Base-by-base conservation (phyloP, 2,329 filamentous ascomycete genomes). In the Penicillium frequentans region DNA sequence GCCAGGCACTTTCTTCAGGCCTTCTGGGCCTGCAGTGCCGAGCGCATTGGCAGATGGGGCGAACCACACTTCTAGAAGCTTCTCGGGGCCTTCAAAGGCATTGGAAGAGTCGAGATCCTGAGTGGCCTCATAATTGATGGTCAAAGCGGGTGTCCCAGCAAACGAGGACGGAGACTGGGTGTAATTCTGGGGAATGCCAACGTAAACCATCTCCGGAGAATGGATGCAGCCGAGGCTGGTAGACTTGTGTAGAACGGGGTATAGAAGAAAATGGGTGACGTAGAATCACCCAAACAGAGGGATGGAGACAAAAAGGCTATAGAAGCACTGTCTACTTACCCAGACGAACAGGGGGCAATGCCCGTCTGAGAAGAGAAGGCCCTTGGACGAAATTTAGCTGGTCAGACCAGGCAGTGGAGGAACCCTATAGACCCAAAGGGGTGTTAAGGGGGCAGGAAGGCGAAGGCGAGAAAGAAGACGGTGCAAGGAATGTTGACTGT, bases 51-150 rank as follows among this genome's bases (percentile, higher is more conserved):
- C 84, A 68, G 90, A 90, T 24, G 93, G 87, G 57, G 90, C 89
- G 75, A 99, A 98, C 95, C 95, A 99, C 72, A 99, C 93, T 81
- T 99, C 95, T 69, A 99, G 84, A 54, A 99, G 84, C 82, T 99
- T 99, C 81, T 99, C 95, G 45, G 95, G 95, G 58, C 93, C 93
- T 83, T 99, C 95, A 73, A 99, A 99, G 65, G 93, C 93, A 83
- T 92, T 96, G 83, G 82, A 90, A 56, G 93, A 97, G 80, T 98
- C 95, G 70, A 97, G 85, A 75, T 96, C 93, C 67, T 91, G 85
- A 65, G 91, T 92, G 68, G 93, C 91, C 81, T 96, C 91, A 77
- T 92, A 91, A 80, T 98, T 98, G 83, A 98, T 98, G 50, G 91
- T 97, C 81, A 97, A 81, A 75, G 95, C 90, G 58, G 93, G 92